Percentiles rank a stretch among this genome's conserved stretches.
phyloP scores from a whole-genome alignment of 441 rosid genomes.

The Manihot esculenta region DNA sequence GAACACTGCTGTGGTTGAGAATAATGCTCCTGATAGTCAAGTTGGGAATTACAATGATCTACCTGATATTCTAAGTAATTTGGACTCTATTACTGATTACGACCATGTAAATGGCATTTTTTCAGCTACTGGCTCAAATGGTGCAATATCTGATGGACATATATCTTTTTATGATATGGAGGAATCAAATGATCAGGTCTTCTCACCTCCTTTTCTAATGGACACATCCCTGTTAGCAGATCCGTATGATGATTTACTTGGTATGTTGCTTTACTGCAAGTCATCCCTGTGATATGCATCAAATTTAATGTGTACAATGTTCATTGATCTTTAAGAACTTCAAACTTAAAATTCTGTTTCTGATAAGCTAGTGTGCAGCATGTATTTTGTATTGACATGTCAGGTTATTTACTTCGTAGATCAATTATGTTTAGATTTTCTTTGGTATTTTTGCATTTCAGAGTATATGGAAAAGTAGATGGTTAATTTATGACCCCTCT shows the following conservation, averaged over 20 bases:
- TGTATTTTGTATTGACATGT: not conserved
- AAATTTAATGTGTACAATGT: not conserved
- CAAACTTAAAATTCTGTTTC: not conserved
- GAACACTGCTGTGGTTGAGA: constrained; percentile 46
- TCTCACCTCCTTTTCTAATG: constrained; percentile 91
- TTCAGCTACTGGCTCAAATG: constrained; percentile 61
- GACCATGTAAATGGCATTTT: constrained; percentile 76
- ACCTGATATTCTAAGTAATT: constrained; percentile 55
- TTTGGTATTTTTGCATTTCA: not conserved
- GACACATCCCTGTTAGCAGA: constrained; percentile 73
- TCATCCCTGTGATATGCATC: not conserved
- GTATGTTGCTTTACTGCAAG: constrained; percentile 40
- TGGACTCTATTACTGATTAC: constrained; percentile 68
- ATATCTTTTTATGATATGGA: constrained; percentile 64
- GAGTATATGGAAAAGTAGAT: not conserved
- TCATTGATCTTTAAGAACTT: constrained; percentile 1
- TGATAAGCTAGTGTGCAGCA: not conserved
- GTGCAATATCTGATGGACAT: constrained; percentile 53
- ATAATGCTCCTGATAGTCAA: constrained; percentile 42
- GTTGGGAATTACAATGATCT: constrained; percentile 55
- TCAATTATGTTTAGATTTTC: constrained; percentile 4
- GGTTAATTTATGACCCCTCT: not conserved
- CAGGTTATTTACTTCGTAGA: not conserved
- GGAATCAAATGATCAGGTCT: constrained; percentile 70
- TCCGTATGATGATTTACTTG: constrained; percentile 88